These are phyloP conservation scores for Zygosaccharomyces pseudobailii DNA, from an alignment of 1,139 yeast species.

Conservation along the genomic window DNA sequence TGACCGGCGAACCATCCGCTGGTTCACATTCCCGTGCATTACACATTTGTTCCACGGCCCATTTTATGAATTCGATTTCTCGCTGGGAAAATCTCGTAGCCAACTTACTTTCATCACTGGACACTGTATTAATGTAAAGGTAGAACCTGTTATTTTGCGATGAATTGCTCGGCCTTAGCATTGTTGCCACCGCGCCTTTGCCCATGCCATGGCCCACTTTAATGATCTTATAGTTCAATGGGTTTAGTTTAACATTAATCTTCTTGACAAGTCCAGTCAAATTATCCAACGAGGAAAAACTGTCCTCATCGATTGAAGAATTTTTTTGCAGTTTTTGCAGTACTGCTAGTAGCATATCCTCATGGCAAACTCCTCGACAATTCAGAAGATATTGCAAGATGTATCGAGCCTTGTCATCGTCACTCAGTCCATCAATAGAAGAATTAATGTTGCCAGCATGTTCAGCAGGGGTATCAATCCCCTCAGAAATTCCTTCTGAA, in stretches of 20 bases:
- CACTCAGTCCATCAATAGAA: slow-evolving; percentile 7
- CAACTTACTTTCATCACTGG: slow-evolving; percentile 25
- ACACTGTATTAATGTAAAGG: slow-evolving; percentile 25
- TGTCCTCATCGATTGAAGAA: slow-evolving; percentile 1
- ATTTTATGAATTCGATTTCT: slow-evolving; percentile 29
- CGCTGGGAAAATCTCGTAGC: slow-evolving; percentile 26
- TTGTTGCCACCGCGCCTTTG: slow-evolving; percentile 12
- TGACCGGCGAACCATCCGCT: slow-evolving; percentile 1
- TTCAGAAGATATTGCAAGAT: slow-evolving; percentile 26
- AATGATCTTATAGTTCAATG: slow-evolving; percentile 23
- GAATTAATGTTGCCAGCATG: background rate
- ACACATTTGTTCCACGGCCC: slow-evolving; percentile 20
- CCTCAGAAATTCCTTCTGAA: background rate
- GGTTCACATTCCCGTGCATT: slow-evolving; percentile 6
- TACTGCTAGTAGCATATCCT: slow-evolving; percentile 21
- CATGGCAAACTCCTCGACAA: slow-evolving; percentile 28
- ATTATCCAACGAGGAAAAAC: slow-evolving; percentile 5
- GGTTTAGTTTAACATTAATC: slow-evolving; percentile 24
- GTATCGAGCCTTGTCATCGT: slow-evolving; percentile 12
- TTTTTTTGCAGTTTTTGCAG: slow-evolving; percentile 17
- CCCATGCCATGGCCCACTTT: slow-evolving; percentile 26
- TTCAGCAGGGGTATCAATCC: background rate
- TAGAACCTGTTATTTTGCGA: slow-evolving; percentile 23
- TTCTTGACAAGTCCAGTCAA: slow-evolving; percentile 17
- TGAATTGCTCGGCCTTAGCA: slow-evolving; percentile 4